A percentile compares a stretch with the other conserved stretches of the same genome.
These are phyloP conservation scores for Houttuynia cordata DNA, from an alignment of 164 flowering plant genomes.

Conservation along the genomic window DNA sequence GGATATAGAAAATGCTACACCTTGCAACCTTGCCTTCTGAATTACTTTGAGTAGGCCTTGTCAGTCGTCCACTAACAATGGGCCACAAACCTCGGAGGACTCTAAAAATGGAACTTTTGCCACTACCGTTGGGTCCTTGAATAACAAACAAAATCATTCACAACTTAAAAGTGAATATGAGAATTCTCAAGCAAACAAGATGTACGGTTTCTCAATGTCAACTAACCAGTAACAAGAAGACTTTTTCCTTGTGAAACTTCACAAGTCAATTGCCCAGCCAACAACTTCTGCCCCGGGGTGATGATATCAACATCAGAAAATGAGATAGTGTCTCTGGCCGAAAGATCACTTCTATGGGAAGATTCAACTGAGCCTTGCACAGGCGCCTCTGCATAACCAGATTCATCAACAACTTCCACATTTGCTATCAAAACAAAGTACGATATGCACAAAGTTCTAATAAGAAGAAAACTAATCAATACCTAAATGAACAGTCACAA, in stretches of 20 bases:
- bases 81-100: constrained; percentile 97
- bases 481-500: no score
- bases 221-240: constrained; percentile 93
- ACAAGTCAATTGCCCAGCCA: constrained; percentile 74
- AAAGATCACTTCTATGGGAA: constrained; percentile 10
- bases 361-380: constrained; percentile 6
- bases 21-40: constrained; percentile 29
- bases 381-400: constrained; percentile 19
- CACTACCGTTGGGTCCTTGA: constrained; percentile 97
- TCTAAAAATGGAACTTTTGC: constrained; percentile 96
- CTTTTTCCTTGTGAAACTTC: constrained; percentile 63
- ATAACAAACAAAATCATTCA: constrained; percentile 9
- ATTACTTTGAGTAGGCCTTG: constrained; percentile 37
- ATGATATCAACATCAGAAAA: constrained; percentile 79
- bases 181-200: neutral
- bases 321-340: constrained; percentile 47
- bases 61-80: constrained; percentile 57
- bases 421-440: neutral
- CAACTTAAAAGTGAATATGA: neutral
- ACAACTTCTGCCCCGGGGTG: constrained; percentile 75
- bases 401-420: neutral
- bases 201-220: neutral
- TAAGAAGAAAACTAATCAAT: no score
- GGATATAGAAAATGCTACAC: constrained; percentile 68
- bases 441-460: neutral